Evolutionary conservation across 352 stramenopile genomes (phyloP), one percentile per base, ranked within the genome.

Genomic region (Globisporangium splendens): DNA sequence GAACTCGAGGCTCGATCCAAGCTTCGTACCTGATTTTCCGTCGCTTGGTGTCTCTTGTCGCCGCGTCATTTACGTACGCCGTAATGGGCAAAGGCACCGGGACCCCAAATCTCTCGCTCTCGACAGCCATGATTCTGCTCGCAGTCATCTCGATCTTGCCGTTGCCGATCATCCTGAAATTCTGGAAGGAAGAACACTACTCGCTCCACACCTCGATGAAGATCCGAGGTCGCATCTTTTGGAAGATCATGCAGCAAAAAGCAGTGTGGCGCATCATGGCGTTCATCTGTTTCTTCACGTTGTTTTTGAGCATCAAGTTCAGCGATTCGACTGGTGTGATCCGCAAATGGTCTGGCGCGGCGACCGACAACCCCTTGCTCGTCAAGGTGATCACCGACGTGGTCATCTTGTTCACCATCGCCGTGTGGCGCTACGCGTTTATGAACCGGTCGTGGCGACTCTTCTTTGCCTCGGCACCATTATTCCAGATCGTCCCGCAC

Each of bases 231-330:
- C 71, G 83, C 53, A 86, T 83, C 54, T 67, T 86, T 52, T 88
- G 75, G 79, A 89, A 88, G 65, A 85, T 86, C 68, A 85, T 86
- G 68, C 73, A 87, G 65, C 79, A 89, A 61, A 87, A 88, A 57
- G 79, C 75, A 8, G 77, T 89, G 69, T 88, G 79, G 77, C 72
- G 72, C 22, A 79, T 86, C 54, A 61, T 89, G 14, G 72, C 46
- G 2, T 85, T 85, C 56, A 59, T 69, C n/a, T 74, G 62, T 46
- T 69, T 75, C 50, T 83, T 79, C 58, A 77, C 70, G 3, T 44
- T 85, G 0, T 80, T 85, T 46, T 60, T 66, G 31, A 43, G 50
- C 35, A 73, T 84, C 44, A 51, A 56, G 0, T 78, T 84, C 61
- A 63, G 35, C 33, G 60, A 66, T 11, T 67, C 68, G 1, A 50